phyloP scores from a whole-genome alignment of 2,329 filamentous ascomycete species.

The Aspergillaceae sp. region DNA sequence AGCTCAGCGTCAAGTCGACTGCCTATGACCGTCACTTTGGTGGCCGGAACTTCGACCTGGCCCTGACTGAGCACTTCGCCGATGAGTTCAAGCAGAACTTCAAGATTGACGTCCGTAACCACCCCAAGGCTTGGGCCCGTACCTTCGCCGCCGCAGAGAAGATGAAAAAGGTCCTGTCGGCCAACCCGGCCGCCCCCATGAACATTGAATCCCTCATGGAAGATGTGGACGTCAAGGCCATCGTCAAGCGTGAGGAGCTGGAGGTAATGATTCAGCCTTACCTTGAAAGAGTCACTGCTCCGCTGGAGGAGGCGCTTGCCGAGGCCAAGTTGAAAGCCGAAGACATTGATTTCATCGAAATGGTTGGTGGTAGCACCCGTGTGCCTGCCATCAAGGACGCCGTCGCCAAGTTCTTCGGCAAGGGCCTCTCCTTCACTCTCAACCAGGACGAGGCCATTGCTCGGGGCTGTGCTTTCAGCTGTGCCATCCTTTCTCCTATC shows the following conservation, averaged over 20 bases:
- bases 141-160: conserved; percentile 87
- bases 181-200: conserved; percentile 83
- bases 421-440: conserved; percentile 85
- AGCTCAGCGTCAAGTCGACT: conserved; percentile 86
- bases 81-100: conserved; percentile 96
- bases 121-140: conserved; percentile 81
- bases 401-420: conserved; percentile 83
- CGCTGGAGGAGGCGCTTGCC: conserved; percentile 85
- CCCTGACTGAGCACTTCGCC: conserved; percentile 86
- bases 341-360: conserved; percentile 87
- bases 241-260: conserved; percentile 90
- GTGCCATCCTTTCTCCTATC: conserved; percentile 90
- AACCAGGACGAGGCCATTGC: conserved; percentile 98
- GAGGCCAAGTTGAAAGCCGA: conserved; percentile 85
- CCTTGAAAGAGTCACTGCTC: conserved; percentile 60
- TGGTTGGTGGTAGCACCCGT: conserved; percentile 91
- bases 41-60: conserved; percentile 94
- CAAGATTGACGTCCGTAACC: conserved; percentile 89
- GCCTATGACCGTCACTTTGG: conserved; percentile 93
- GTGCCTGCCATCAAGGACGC: conserved; percentile 85
- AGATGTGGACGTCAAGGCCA: conserved; percentile 79
- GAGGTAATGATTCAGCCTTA: conserved; percentile 84
- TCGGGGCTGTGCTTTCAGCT: conserved; percentile 92
- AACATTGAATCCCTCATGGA: conserved; percentile 99
- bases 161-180: conserved; percentile 95